phyloP scores from a whole-genome alignment of 169 alveolate species.

The Plasmodium gaboni region DNA sequence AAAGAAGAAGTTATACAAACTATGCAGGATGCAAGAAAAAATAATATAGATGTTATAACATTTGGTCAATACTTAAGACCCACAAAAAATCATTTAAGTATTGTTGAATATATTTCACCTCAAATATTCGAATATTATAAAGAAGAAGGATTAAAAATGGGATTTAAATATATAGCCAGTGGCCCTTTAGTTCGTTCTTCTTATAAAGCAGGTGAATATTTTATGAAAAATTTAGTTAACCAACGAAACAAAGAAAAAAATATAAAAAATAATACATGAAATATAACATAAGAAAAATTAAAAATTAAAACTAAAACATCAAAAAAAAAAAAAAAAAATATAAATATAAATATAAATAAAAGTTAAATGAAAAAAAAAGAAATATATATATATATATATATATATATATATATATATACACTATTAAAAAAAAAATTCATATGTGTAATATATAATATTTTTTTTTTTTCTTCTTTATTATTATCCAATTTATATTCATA shows the following conservation, averaged over 20 bases:
- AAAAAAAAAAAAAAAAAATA: background rate
- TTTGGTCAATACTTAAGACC: slow-evolving; percentile 84
- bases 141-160: slow-evolving; percentile 77
- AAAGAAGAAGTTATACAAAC: slow-evolving; percentile 77
- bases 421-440: no score
- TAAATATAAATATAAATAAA: background rate
- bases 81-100: slow-evolving; percentile 78
- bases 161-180: slow-evolving; percentile 82
- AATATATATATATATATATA: no score
- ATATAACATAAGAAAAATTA: background rate
- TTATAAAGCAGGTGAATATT: slow-evolving; percentile 84
- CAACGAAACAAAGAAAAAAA: slow-evolving; percentile 6
- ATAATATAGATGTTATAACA: slow-evolving; percentile 80
- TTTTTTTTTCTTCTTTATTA: no score
- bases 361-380: no score
- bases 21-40: slow-evolving; percentile 56
- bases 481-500: no score
- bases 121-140: slow-evolving; percentile 72
- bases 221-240: slow-evolving; percentile 67
- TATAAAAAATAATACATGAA: background rate
- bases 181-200: slow-evolving; percentile 84
- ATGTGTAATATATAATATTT: no score
- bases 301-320: background rate
- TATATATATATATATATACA: no score
- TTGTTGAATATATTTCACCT: slow-evolving; percentile 79